These are phyloP conservation scores for Lojkania enalia DNA, from an alignment of 2,329 filamentous ascomycete genomes.

Conservation along the genomic window DNA sequence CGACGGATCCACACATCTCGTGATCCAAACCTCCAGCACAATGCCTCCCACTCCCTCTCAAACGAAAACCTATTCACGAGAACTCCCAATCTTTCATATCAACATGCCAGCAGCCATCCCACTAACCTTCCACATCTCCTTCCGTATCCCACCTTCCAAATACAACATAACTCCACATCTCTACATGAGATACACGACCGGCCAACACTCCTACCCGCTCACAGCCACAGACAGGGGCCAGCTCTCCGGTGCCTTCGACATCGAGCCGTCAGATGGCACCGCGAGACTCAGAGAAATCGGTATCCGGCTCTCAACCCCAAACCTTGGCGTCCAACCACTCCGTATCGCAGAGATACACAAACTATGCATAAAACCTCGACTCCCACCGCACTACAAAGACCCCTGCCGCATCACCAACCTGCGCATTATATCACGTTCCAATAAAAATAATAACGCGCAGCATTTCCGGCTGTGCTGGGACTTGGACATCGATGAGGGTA, in stretches of 20 bases:
- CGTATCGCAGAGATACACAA: slow-evolving; percentile 16
- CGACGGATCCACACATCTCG: slow-evolving; percentile 19
- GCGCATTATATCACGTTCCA: slow-evolving; percentile 16
- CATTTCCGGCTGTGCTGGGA: slow-evolving; percentile 37
- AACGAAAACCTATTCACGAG: slow-evolving; percentile 6
- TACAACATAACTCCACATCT: slow-evolving; percentile 19
- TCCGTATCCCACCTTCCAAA: neutral
- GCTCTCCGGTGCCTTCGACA: neutral
- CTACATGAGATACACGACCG: slow-evolving; percentile 1
- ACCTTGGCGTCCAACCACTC: slow-evolving; percentile 2
- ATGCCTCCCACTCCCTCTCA: neutral
- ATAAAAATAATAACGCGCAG: slow-evolving; percentile 17
- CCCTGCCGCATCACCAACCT: slow-evolving; percentile 17
- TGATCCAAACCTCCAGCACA: slow-evolving; percentile 17
- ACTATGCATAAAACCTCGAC: slow-evolving; percentile 22
- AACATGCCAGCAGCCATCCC: slow-evolving; percentile 36
- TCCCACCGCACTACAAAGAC: neutral
- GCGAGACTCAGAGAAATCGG: slow-evolving; percentile 31
- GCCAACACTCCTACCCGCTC: too few relatives aligned
- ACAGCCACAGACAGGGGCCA: too few relatives aligned
- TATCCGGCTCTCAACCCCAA: slow-evolving; percentile 15
- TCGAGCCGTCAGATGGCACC: neutral
- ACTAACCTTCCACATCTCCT: slow-evolving; percentile 20
- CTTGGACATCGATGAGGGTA: slow-evolving; percentile 7
- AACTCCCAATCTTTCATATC: slow-evolving; percentile 37